Evolutionary conservation across 441 rosid genomes (phyloP).

Genomic region (Gossypium schwendimanii): DNA sequence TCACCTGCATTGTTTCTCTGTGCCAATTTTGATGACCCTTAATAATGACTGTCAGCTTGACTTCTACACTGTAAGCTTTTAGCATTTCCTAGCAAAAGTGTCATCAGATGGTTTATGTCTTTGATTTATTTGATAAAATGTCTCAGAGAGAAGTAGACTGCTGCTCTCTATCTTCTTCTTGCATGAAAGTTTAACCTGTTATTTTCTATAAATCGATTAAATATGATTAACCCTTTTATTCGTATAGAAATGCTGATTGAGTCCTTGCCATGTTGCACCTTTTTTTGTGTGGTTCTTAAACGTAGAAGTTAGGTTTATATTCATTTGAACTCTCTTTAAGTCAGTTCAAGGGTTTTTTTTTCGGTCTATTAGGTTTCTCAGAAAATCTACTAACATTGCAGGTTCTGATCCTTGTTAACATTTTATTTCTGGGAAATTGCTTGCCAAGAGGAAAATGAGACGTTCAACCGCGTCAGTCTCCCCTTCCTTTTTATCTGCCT

Average conservation of each 20-base stretch:
- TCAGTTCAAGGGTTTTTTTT: background rate
- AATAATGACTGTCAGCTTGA: too few species aligned
- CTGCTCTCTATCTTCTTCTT: background rate
- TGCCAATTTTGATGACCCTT: too few species aligned
- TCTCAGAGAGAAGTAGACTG: background rate
- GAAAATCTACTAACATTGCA: conserved; percentile 2
- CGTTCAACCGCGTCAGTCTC: background rate
- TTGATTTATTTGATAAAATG: background rate
- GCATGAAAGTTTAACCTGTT: background rate
- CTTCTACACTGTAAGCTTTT: too few species aligned
- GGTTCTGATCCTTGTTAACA: background rate
- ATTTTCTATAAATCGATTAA: background rate
- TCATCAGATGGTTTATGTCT: background rate
- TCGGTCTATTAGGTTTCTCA: background rate
- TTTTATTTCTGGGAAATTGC: conserved; percentile 14
- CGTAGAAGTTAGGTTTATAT: background rate
- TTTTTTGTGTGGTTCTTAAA: background rate
- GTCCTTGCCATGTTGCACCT: background rate
- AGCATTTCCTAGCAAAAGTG: background rate
- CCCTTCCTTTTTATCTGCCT: conserved; percentile 12
- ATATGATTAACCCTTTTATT: background rate
- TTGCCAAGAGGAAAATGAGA: conserved; percentile 27
- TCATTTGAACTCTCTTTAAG: background rate
- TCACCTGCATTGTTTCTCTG: too few species aligned
- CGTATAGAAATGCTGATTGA: background rate